A percentile compares a stretch with the other conserved stretches of the same genome.
Conservation (phyloP, 805 yeast genomes). For the Crinitomyces ghanaensis region DNA sequence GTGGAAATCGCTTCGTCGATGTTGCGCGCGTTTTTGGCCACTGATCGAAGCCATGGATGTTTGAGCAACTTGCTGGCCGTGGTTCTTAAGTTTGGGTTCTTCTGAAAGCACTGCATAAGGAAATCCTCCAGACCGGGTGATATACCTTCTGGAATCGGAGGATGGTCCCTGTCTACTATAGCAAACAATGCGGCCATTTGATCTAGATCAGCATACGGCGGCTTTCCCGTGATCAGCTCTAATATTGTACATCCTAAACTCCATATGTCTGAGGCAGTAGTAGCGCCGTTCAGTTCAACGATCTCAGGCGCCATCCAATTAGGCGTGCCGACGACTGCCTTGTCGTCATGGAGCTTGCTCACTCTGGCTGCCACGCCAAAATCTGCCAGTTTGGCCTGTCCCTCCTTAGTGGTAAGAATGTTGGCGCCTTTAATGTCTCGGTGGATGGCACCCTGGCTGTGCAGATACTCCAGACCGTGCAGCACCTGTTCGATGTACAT, state of each 20-base stretch:
- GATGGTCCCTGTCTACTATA: conserved; percentile 62
- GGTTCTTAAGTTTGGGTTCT: conserved; percentile 48
- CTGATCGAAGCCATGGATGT: conserved; percentile 49
- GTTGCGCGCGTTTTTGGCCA: conserved; percentile 5
- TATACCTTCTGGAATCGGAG: conserved; percentile 47
- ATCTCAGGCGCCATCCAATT: conserved; percentile 99
- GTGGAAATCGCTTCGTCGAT: conserved; percentile 21
- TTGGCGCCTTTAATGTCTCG: conserved; percentile 72
- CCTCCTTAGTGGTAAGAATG: conserved; percentile 47
- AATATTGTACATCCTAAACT: conserved; percentile 90
- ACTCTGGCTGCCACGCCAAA: conserved; percentile 61
- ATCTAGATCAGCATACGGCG: conserved; percentile 71
- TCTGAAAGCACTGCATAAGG: conserved; percentile 55
- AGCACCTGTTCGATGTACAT: conserved; percentile 43
- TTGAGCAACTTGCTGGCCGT: conserved; percentile 43
- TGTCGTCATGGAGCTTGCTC: conserved; percentile 11
- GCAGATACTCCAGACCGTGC: conserved; percentile 51
- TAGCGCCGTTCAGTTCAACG: conserved; percentile 70
- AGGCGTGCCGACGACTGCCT: conserved; percentile 63
- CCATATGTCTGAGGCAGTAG: conserved; percentile 76
- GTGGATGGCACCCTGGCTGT: conserved; percentile 64
- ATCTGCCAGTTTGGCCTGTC: conserved; percentile 62
- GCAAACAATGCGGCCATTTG: conserved; percentile 78
- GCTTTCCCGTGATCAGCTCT: conserved; percentile 74
- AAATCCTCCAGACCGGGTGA: conserved; percentile 42